Evolutionary conservation across 2,329 filamentous ascomycete species (phyloP).

Genomic region (Ustulina deusta): DNA sequence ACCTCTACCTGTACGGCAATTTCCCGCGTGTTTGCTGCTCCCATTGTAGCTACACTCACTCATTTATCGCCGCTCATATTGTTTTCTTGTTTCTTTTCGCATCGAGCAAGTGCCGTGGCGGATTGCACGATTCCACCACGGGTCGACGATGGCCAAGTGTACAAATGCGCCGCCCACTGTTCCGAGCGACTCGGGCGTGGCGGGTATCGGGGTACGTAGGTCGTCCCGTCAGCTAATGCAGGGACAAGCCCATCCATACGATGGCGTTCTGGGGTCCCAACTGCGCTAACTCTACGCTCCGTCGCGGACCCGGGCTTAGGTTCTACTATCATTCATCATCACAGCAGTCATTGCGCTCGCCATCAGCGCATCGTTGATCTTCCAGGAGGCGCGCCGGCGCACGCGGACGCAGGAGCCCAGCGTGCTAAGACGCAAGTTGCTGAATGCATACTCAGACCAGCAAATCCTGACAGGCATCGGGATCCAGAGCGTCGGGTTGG

Average conservation of each 20-base stretch:
- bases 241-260: slow-evolving; percentile 16
- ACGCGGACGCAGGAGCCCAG: slow-evolving; percentile 56
- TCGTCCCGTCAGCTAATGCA: slow-evolving; percentile 29
- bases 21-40: slow-evolving; percentile 1
- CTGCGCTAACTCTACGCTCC: slow-evolving; percentile 18
- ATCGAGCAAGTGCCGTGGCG: not conserved
- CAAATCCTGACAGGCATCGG: slow-evolving; percentile 77
- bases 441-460: slow-evolving; percentile 74
- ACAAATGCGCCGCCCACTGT: slow-evolving; percentile 54
- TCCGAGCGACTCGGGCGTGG: slow-evolving; percentile 62
- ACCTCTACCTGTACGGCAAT: too few relatives aligned
- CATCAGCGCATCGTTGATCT: slow-evolving; percentile 67
- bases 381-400: slow-evolving; percentile 59
- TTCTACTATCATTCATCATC: slow-evolving; percentile 74
- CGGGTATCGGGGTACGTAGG: slow-evolving; percentile 61
- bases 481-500: slow-evolving; percentile 73
- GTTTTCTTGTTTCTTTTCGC: not conserved
- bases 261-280: not conserved
- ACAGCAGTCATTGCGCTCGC: slow-evolving; percentile 69
- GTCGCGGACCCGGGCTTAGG: slow-evolving; percentile 51
- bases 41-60: too few relatives aligned
- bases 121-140: not conserved
- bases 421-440: slow-evolving; percentile 70
- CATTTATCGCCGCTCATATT: not conserved
- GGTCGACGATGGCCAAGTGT: slow-evolving; percentile 52